Conservation (phyloP, 495 filamentous ascomycete genomes). For the Aspergillus sparsus region DNA sequence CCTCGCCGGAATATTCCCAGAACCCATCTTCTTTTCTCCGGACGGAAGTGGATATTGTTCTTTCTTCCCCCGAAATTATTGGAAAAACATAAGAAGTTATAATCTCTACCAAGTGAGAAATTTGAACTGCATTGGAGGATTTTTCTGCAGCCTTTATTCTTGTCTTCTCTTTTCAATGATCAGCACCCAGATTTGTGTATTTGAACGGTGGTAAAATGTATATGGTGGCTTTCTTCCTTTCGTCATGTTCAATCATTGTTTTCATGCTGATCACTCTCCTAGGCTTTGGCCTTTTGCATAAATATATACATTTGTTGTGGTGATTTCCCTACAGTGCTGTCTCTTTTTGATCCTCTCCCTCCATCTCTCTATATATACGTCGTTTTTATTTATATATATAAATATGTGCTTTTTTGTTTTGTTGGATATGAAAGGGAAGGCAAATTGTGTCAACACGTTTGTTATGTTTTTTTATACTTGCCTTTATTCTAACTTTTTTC, state of each 20-base stretch:
- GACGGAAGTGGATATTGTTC: no score
- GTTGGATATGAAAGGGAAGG: not conserved
- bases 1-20: no score
- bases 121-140: conserved; percentile 16
- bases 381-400: not conserved
- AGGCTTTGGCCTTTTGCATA: conserved; percentile 12
- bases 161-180: conserved; percentile 3
- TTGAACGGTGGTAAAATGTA: conserved; percentile 10
- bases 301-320: not conserved
- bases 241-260: conserved; percentile 5
- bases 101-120: conserved; percentile 2
- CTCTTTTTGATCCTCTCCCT: not conserved
- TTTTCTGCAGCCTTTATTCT: not conserved
- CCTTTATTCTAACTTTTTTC: not conserved
- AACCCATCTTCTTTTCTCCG: not conserved
- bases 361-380: not conserved
- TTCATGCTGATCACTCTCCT: conserved; percentile 1
- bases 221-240: conserved; percentile 7
- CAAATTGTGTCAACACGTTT: not conserved
- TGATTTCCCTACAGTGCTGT: not conserved
- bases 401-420: not conserved
- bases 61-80: no score
- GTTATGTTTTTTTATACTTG: no score
- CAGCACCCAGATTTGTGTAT: conserved; percentile 16
- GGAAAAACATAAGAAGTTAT: not conserved